Evolutionary conservation across 345 rosid genomes (phyloP).

Genomic region (Salix viminalis): DNA sequence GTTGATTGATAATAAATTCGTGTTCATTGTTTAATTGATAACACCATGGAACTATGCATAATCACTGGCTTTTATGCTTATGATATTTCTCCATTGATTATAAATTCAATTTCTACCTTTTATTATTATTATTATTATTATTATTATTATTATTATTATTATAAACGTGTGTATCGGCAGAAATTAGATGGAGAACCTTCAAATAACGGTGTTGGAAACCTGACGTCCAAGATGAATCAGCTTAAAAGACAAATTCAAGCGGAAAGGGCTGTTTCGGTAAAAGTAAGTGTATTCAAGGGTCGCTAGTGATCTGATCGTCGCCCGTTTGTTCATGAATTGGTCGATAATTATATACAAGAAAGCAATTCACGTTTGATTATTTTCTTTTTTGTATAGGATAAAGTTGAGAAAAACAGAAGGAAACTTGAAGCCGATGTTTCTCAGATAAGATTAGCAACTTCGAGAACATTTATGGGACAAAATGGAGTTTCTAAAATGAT

Average conservation of each 20-base stretch:
- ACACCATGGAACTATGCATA: too few species aligned
- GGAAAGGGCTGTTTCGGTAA: constrained; percentile 52
- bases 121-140: not conserved
- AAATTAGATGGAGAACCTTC: constrained; percentile 53
- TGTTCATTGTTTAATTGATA: not conserved
- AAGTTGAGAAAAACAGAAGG: constrained; percentile 55
- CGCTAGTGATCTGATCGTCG: not conserved
- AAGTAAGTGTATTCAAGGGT: constrained; percentile 38
- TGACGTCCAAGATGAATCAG: constrained; percentile 57
- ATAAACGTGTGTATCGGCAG: constrained; percentile 20
- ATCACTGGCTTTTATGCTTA: not conserved
- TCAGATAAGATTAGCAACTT: constrained; percentile 41
- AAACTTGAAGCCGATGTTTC: constrained; percentile 47
- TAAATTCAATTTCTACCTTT: not conserved
- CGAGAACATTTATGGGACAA: constrained; percentile 28
- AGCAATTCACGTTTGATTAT: constrained; percentile 1
- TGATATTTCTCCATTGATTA: not conserved
- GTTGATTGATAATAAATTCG: not conserved
- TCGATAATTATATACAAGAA: not conserved
- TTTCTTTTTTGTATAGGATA: constrained; percentile 45
- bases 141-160: constrained; percentile 3
- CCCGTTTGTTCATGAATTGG: not conserved
- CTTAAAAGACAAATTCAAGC: constrained; percentile 75
- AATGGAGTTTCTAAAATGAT: constrained; percentile 32
- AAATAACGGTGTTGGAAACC: constrained; percentile 43